phyloP scores from a whole-genome alignment of 2,329 filamentous ascomycete genomes.

The Clonostachys rhizophaga region DNA sequence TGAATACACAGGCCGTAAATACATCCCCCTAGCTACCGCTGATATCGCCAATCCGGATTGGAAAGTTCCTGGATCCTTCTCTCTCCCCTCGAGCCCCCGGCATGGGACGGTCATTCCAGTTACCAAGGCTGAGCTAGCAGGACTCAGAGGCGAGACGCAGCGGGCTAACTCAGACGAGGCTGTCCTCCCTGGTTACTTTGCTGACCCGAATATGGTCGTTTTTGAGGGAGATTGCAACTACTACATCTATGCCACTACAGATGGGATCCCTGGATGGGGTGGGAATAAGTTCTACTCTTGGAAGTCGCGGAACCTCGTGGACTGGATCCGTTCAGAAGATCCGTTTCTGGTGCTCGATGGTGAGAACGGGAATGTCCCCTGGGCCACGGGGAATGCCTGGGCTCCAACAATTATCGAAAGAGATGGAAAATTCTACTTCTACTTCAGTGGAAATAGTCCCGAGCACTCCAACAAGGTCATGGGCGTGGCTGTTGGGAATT shows the following conservation, averaged over 20 bases:
- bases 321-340: slow-evolving; percentile 31
- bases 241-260: slow-evolving; percentile 42
- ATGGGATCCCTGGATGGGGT: slow-evolving; percentile 36
- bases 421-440: slow-evolving; percentile 60
- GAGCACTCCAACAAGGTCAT: slow-evolving; percentile 54
- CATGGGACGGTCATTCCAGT: slow-evolving; percentile 49
- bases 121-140: slow-evolving; percentile 36
- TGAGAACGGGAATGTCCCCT: slow-evolving; percentile 49
- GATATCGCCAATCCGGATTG: slow-evolving; percentile 43
- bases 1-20: slow-evolving; percentile 44
- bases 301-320: slow-evolving; percentile 35
- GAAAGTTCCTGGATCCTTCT: slow-evolving; percentile 38
- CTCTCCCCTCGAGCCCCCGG: slow-evolving; percentile 40
- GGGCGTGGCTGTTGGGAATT: slow-evolving; percentile 52
- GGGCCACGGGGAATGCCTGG: slow-evolving; percentile 64
- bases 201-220: slow-evolving; percentile 40
- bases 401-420: slow-evolving; percentile 58
- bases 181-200: slow-evolving; percentile 29
- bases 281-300: slow-evolving; percentile 41
- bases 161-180: slow-evolving; percentile 15
- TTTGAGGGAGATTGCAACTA: slow-evolving; percentile 30
- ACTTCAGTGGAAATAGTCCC: slow-evolving; percentile 50
- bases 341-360: slow-evolving; percentile 40
- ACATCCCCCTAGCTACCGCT: slow-evolving; percentile 45
- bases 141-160: slow-evolving; percentile 12